Percentiles rank a stretch among this genome's conserved stretches.
Conservation (phyloP, 306 rosid genomes). For the Trifolium dubium region DNA sequence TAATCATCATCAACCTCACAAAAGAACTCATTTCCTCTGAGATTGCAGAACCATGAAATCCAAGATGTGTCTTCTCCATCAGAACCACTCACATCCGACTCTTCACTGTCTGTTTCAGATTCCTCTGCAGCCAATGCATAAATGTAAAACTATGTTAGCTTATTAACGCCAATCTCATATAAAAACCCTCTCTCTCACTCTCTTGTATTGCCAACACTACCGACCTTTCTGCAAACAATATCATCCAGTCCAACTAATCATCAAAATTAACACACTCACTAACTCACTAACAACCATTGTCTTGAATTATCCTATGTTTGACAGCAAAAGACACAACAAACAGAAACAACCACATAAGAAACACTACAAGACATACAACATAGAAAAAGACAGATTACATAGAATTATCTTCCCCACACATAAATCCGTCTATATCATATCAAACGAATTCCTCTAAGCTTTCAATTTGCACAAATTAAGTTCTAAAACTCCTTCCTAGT, state of each 20-base stretch:
- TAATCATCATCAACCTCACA: constrained; percentile 99
- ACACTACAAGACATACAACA: not conserved
- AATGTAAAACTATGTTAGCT: constrained; percentile 28
- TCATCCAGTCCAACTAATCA: constrained; percentile 6
- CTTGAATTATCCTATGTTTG: not conserved
- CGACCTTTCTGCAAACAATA: not conserved
- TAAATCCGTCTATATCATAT: no score
- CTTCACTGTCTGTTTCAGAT: constrained; percentile 95
- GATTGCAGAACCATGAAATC: constrained; percentile 99
- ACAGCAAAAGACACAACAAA: not conserved
- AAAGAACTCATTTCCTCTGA: constrained; percentile 94
- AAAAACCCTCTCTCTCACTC: constrained; percentile 6
- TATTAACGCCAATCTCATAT: not conserved
- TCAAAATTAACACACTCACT: not conserved
- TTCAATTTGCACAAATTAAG: constrained; percentile 7
- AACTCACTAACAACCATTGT: constrained; percentile 15
- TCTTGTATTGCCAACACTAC: not conserved
- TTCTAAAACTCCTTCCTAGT: not conserved
- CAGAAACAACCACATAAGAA: constrained; percentile 1
- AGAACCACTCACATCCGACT: constrained; percentile 98
- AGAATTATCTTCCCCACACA: not conserved
- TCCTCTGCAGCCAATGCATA: constrained; percentile 67
- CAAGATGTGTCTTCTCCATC: constrained; percentile 98
- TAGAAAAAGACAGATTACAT: not conserved
- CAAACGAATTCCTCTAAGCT: not conserved